These are phyloP conservation scores for Beauveria rudraprayagi DNA, from an alignment of 2,329 filamentous ascomycete genomes.

Conservation along the genomic window DNA sequence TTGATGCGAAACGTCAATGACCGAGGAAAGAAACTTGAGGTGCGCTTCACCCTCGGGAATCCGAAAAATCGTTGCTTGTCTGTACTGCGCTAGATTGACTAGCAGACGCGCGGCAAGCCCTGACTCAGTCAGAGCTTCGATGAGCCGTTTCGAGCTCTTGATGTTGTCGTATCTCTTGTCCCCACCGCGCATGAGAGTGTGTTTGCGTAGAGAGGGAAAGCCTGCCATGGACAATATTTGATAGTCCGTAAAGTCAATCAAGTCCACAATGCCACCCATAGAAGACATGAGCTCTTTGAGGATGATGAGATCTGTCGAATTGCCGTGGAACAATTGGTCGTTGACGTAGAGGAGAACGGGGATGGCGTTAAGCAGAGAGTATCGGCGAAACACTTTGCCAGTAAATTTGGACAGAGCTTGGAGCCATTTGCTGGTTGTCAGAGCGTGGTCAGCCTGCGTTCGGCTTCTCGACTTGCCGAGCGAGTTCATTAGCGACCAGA, in stretches of 20 bases:
- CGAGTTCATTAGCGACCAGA: constrained; percentile 82
- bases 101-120: constrained; percentile 74
- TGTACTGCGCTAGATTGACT: constrained; percentile 85
- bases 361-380: constrained; percentile 71
- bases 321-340: constrained; percentile 70
- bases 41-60: constrained; percentile 65
- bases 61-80: constrained; percentile 75
- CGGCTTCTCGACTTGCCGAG: constrained; percentile 55
- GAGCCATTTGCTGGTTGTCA: constrained; percentile 84
- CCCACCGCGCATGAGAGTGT: constrained; percentile 70
- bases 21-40: constrained; percentile 79
- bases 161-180: constrained; percentile 74
- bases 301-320: constrained; percentile 85
- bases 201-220: constrained; percentile 67
- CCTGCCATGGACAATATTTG: constrained; percentile 86
- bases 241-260: constrained; percentile 78
- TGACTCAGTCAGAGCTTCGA: constrained; percentile 69
- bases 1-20: constrained; percentile 83
- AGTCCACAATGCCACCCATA: constrained; percentile 89
- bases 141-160: constrained; percentile 68
- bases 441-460: constrained; percentile 53
- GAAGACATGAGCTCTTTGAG: constrained; percentile 81
- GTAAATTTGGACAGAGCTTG: constrained; percentile 85
- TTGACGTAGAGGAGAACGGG: constrained; percentile 88
- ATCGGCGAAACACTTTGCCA: constrained; percentile 81